Evolutionary conservation across 306 rosid genomes (phyloP), one percentile per base, ranked within the genome.

Genomic region (Quercus cerris): DNA sequence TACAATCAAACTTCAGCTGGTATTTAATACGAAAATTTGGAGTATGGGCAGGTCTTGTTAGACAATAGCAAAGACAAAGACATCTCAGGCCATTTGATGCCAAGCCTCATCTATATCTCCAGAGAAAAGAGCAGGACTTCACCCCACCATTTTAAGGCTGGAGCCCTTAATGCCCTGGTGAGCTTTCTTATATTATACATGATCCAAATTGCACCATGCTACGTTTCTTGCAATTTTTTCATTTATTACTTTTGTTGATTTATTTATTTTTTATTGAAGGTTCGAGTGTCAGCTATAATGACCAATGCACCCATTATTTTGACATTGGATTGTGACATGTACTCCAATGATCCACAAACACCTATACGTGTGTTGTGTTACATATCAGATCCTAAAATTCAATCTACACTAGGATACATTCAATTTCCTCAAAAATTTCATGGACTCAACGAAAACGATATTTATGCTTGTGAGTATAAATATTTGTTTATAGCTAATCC

Each of bases 241-340:
- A 49, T 49, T 49, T 49, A 49, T 57, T 10, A 85, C 22, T 1
- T 85, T 85, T 57, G 63, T n/a, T 57, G 2, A 57, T 20, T n/a
- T 8, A 1, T 57, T 5, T 57, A 11, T 57, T 57, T 57, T n/a
- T 10, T 31, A 31, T 66, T 33, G 71, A 67, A 67, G 91, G 77
- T 88, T 81, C 89, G 91, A 51, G 86, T 88, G 17, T 88, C 91
- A 6, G 88, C 89, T 5, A 19, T 20, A 31, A 83, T 88, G 86
- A 86, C 74, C n/a, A 88, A 88, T 71, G 86, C 91, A 6, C 86
- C 89, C 6, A 54, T 88, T 18, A 46, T 85, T 55, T 69, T 83
- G 1, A 85, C 84, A 25, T 31, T 76, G 6, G 89, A 88, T 4
- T 85, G 91, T 23, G 91, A 88, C 76, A 85, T n/a, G 70, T 83